phyloP scores from a whole-genome alignment of 2,329 filamentous ascomycete species.

The Ascochyta koolunga region DNA sequence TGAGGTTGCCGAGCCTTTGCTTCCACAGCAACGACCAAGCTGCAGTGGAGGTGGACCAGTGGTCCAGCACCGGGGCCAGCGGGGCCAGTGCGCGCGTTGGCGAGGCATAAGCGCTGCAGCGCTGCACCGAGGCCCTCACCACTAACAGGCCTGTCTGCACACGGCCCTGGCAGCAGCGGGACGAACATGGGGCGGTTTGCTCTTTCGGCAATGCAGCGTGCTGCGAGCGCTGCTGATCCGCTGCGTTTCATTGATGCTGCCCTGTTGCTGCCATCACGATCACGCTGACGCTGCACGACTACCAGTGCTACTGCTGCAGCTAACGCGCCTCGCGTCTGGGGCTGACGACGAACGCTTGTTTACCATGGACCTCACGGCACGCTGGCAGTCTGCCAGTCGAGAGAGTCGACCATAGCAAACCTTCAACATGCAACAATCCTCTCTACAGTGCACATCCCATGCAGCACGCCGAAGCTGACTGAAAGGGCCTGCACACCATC shows the following conservation, averaged over 20 bases:
- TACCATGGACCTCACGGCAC: constrained; percentile 19
- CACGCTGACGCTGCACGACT: constrained; percentile 15
- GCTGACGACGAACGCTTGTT: constrained; percentile 20
- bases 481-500: constrained; percentile 18
- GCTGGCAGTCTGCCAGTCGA: not conserved
- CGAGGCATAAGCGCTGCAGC: constrained; percentile 34
- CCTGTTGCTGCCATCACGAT: constrained; percentile 19
- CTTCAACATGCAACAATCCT: not conserved
- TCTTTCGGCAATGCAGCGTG: constrained; percentile 24
- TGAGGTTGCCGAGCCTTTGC: constrained; percentile 42
- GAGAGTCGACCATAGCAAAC: no score
- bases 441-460: constrained; percentile 13
- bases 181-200: constrained; percentile 30
- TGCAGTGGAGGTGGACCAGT: constrained; percentile 29
- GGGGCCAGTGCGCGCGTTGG: constrained; percentile 32
- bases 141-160: constrained; percentile 31
- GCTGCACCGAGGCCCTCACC: constrained; percentile 31
- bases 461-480: constrained; percentile 19
- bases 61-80: constrained; percentile 14
- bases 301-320: constrained; percentile 17
- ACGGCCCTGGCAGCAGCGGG: constrained; percentile 16
- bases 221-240: constrained; percentile 31
- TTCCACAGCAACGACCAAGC: constrained; percentile 27
- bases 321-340: constrained; percentile 14
- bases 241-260: constrained; percentile 25